A percentile compares a stretch with the other conserved stretches of the same genome.
phyloP scores from a whole-genome alignment of 345 rosid genomes.

The Linum trigynum region DNA sequence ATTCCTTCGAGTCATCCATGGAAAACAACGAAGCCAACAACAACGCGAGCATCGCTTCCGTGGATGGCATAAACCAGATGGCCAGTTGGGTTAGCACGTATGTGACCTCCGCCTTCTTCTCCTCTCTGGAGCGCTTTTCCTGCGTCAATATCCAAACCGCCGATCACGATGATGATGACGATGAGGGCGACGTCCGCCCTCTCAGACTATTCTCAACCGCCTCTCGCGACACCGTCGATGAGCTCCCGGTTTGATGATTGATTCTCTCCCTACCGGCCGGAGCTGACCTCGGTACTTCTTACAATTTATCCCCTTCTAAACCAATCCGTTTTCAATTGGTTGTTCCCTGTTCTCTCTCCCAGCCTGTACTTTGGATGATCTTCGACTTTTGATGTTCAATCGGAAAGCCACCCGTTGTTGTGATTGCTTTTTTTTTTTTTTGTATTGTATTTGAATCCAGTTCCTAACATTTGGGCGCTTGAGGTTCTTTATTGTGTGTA shows the following conservation, averaged over 20 bases:
- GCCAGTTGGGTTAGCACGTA: conserved; percentile 66
- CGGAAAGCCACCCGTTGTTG: too few relatives aligned
- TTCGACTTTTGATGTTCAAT: too few relatives aligned
- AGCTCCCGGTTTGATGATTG: conserved; percentile 22
- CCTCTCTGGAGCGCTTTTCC: conserved; percentile 78
- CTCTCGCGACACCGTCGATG: conserved; percentile 22
- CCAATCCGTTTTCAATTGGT: too few relatives aligned
- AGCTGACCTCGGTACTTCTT: too few relatives aligned
- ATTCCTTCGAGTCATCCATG: conserved; percentile 6
- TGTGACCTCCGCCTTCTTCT: conserved; percentile 73
- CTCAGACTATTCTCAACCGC: conserved; percentile 30
- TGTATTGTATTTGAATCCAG: too few relatives aligned
- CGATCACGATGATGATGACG: conserved; percentile 54
- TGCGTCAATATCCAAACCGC: conserved; percentile 68
- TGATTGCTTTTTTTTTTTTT: too few relatives aligned
- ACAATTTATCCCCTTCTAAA: too few relatives aligned
- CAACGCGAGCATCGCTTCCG: conserved; percentile 24
- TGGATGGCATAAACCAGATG: conserved; percentile 40
- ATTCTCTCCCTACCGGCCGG: not conserved
- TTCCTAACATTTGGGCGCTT: too few relatives aligned
- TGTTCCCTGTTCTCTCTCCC: too few relatives aligned
- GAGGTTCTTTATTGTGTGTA: too few relatives aligned
- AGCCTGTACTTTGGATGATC: too few relatives aligned
- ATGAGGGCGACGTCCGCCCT: conserved; percentile 46
- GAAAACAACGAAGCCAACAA: conserved; percentile 9